These are phyloP conservation scores for Aspergillus sclerotialis DNA, from an alignment of 2,329 filamentous ascomycete genomes.

Conservation along the genomic window DNA sequence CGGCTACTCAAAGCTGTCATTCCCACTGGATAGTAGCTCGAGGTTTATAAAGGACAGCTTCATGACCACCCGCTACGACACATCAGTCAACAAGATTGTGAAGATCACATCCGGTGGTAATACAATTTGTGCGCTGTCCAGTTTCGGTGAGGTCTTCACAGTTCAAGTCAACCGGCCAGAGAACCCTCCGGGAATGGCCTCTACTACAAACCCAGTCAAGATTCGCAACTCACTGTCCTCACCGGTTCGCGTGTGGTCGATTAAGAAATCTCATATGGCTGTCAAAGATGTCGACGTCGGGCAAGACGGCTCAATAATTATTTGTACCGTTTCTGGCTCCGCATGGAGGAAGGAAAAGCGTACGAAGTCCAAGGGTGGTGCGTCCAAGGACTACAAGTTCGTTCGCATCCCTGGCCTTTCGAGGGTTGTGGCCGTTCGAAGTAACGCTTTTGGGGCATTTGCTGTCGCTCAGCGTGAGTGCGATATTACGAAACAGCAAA, in stretches of 20 bases:
- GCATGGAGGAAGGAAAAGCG: conserved; percentile 87
- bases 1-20: conserved; percentile 84
- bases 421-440: conserved; percentile 73
- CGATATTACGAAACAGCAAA: conserved; percentile 67
- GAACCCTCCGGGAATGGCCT: conserved; percentile 53
- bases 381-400: conserved; percentile 89
- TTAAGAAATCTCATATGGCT: conserved; percentile 75
- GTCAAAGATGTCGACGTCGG: conserved; percentile 81
- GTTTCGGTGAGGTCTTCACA: conserved; percentile 79
- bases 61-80: conserved; percentile 58
- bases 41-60: conserved; percentile 61
- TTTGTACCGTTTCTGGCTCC: conserved; percentile 85
- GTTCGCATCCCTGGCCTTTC: conserved; percentile 83
- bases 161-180: conserved; percentile 68
- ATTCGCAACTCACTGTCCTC: conserved; percentile 74
- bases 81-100: conserved; percentile 59
- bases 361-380: conserved; percentile 67
- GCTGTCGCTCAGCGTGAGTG: conserved; percentile 79
- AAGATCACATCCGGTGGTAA: conserved; percentile 80
- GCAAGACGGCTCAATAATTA: conserved; percentile 88
- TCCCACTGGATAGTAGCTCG: conserved; percentile 67
- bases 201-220: conserved; percentile 87
- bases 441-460: conserved; percentile 85
- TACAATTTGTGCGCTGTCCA: conserved; percentile 82
- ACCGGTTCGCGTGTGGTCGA: conserved; percentile 80